Evolutionary conservation across 495 filamentous ascomycete species (phyloP), one percentile per base, ranked within the genome.

Genomic region (Penicillium robsamsonii): DNA sequence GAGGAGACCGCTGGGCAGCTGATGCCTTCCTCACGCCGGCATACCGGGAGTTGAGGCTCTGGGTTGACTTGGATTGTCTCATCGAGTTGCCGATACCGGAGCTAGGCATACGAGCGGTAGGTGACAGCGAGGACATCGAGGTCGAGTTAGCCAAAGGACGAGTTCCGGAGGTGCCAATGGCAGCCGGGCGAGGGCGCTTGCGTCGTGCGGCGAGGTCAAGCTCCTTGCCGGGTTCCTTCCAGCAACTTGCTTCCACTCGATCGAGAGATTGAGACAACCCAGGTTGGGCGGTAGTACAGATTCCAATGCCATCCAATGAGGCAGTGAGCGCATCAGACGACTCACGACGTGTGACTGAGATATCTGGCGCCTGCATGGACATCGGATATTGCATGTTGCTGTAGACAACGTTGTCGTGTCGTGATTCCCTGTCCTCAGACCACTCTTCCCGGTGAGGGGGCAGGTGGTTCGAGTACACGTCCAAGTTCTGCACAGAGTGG

Each of bases 31-130:
- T 60, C 25, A 83, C 75, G 55, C 79, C 79, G 0, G 80, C 80
- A 52, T 77, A 80, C 20, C 75, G 69, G 30, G 77, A 68, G 61
- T 77, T 77, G 22, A 81, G 68, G 45, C 66, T 72, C 47, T 81
- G 76, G 4, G 78, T 72, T 15, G 81, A 83, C 60, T 81, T 81
- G 35, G 80, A 77, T n/a, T 81, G 80, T 50, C 78, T 75, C 59
- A 82, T 68, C 12, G 70, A 63, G 61, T 73, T 68, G 24, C 66
- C 60, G 11, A 69, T 46, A 46, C 75, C 70, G 46, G 70, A 73
- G 58, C 61, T 68, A 1, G 72, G 62, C 29, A 73, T 57, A 46
- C 75, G 65, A 47, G 68, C 68, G 11, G 71, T 74, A 6, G 75
- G 71, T 5, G 72, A 65, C 31, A 74, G 64, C 10, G 71, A 58